A percentile compares a stretch with the other conserved stretches of the same genome.
Evolutionary conservation across 139 green algal genomes (phyloP).

Genomic region (Monoraphidium neglectum): DNA sequence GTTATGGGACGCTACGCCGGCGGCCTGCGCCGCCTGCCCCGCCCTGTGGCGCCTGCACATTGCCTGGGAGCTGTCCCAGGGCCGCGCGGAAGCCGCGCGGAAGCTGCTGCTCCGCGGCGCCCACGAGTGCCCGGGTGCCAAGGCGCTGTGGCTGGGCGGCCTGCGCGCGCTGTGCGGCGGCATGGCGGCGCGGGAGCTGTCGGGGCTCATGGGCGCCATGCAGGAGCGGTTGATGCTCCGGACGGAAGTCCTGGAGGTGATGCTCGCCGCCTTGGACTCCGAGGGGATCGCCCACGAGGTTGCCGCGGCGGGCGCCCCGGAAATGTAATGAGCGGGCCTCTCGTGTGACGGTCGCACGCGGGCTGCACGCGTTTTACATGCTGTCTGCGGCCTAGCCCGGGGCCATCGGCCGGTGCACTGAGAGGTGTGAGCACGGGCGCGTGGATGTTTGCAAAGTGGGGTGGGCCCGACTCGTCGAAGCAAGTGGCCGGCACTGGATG

Average conservation of each 20-base stretch:
- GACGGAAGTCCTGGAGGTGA: slow-evolving; percentile 74
- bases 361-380: too few species aligned
- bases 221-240: slow-evolving; percentile 72
- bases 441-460: too few species aligned
- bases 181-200: slow-evolving; percentile 54
- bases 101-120: slow-evolving; percentile 76
- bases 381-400: too few species aligned
- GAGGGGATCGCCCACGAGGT: neutral
- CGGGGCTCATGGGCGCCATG: slow-evolving; percentile 66
- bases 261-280: slow-evolving; percentile 50
- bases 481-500: too few species aligned
- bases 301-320: too few species aligned
- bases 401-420: too few species aligned
- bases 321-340: too few species aligned
- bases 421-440: too few species aligned
- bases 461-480: too few species aligned
- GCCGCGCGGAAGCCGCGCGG: slow-evolving; percentile 36
- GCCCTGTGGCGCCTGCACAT: slow-evolving; percentile 57
- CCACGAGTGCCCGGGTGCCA: slow-evolving; percentile 72
- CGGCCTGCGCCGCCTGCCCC: slow-evolving; percentile 31
- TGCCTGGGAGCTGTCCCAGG: slow-evolving; percentile 16
- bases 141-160: slow-evolving; percentile 78
- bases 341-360: too few species aligned
- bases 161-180: slow-evolving; percentile 45
- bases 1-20: slow-evolving; percentile 6